Percentiles rank a stretch among this genome's conserved stretches.
Evolutionary conservation across 305 asterid species (phyloP).

Genomic region (Andrographis paniculata): DNA sequence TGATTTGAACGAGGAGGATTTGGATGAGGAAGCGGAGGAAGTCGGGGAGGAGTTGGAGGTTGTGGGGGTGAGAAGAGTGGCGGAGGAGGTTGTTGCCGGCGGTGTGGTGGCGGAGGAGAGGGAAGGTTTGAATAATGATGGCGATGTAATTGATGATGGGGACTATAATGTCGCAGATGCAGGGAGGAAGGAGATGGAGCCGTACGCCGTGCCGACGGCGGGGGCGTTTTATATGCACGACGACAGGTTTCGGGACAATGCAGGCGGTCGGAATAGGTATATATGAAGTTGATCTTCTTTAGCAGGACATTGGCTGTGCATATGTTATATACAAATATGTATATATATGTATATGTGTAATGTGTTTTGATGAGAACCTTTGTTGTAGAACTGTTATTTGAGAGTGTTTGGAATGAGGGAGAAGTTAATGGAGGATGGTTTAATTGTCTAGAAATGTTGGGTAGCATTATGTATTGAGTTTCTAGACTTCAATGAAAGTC

Average conservation of each 20-base stretch:
- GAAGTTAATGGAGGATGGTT: too few species aligned
- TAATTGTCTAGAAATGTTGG: too few species aligned
- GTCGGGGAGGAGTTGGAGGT: conserved; percentile 24
- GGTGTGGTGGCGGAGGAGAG: conserved; percentile 23
- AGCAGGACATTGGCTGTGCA: not conserved
- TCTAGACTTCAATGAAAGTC: too few species aligned
- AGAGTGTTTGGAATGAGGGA: too few species aligned
- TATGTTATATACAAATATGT: too few species aligned
- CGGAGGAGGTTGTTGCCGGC: conserved; percentile 11
- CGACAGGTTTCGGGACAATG: conserved; percentile 86
- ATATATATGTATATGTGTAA: too few species aligned
- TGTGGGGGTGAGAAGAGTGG: conserved; percentile 22
- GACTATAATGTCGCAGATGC: conserved; percentile 24
- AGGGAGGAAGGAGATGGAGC: conserved; percentile 74
- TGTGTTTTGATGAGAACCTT: too few species aligned
- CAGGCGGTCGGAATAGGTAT: conserved; percentile 79
- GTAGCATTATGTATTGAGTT: too few species aligned
- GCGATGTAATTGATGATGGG: conserved; percentile 28
- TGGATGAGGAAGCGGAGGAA: conserved; percentile 27
- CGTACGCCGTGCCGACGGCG: conserved; percentile 93
- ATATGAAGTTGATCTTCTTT: not conserved
- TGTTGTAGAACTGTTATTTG: too few species aligned
- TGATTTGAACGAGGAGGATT: conserved; percentile 16
- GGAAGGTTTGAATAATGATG: conserved; percentile 25
- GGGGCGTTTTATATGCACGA: conserved; percentile 99